A percentile compares a stretch with the other conserved stretches of the same genome.
These are phyloP conservation scores for Protostelium mycophagum DNA, from an alignment of 78 protist species.

Conservation along the genomic window DNA sequence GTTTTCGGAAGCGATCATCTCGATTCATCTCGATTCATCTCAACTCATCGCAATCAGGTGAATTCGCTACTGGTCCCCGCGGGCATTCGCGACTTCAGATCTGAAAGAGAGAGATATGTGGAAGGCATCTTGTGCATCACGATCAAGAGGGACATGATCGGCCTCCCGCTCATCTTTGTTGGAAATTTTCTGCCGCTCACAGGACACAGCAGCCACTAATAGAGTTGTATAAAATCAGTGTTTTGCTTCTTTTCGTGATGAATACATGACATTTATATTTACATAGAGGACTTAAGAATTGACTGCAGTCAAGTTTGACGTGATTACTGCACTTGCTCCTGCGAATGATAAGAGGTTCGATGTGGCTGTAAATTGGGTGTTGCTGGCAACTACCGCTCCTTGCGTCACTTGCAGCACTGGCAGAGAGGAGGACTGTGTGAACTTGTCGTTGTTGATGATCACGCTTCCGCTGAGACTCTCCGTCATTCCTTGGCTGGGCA, in stretches of 20 bases:
- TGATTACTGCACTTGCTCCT: no score
- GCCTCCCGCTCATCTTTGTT: background rate
- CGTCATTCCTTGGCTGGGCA: background rate
- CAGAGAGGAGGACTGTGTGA: background rate
- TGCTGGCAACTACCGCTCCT: background rate
- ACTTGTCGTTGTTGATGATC: background rate
- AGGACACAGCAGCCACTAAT: background rate
- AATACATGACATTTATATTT: no score
- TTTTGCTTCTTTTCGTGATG: no score
- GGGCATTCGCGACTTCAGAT: background rate
- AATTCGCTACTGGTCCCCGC: background rate
- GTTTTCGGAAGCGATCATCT: no score
- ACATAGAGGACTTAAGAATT: no score
- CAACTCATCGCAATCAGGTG: no score
- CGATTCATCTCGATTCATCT: no score
- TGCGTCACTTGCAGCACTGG: background rate
- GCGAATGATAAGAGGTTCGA: no score
- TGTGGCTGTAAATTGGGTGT: no score
- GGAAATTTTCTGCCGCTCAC: background rate
- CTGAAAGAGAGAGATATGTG: background rate
- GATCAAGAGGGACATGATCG: background rate
- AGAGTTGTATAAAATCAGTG: background rate
- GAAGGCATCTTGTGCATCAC: background rate
- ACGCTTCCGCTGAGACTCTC: background rate
- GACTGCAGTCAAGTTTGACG: no score